A percentile compares a stretch with the other conserved stretches of the same genome.
phyloP scores from a whole-genome alignment of 192 early-diverging fungal genomes.

The Backusella luteola region DNA sequence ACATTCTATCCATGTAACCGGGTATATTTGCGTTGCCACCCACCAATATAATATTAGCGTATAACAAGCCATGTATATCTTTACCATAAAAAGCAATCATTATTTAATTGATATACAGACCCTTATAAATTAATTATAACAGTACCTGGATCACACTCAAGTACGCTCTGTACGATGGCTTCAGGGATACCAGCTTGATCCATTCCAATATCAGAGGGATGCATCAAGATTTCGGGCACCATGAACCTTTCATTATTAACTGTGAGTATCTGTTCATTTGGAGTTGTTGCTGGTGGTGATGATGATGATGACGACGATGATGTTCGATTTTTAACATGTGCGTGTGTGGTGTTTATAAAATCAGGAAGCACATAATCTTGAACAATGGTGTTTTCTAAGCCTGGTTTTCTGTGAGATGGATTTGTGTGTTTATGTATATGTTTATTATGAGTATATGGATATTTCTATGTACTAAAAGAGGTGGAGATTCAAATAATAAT shows the following conservation, averaged over 20 bases:
- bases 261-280: conserved; percentile 50
- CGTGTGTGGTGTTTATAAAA: conserved; percentile 47
- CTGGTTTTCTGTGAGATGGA: conserved; percentile 34
- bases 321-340: conserved; percentile 47
- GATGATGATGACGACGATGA: neutral
- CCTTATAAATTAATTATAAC: neutral
- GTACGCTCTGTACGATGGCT: conserved; percentile 55
- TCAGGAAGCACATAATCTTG: conserved; percentile 72
- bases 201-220: conserved; percentile 75
- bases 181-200: conserved; percentile 71
- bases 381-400: conserved; percentile 47
- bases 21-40: conserved; percentile 66
- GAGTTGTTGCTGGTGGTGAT: neutral
- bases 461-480: too few relatives aligned
- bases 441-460: neutral
- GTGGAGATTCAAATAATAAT: neutral
- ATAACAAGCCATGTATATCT: conserved; percentile 62
- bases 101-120: neutral
- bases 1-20: conserved; percentile 66
- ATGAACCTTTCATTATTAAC: conserved; percentile 78
- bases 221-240: conserved; percentile 72
- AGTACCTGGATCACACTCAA: conserved; percentile 50
- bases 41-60: conserved; percentile 63
- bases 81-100: conserved; percentile 22
- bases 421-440: neutral